Evolutionary conservation across 2,329 filamentous ascomycete genomes (phyloP).

Genomic region (Fusarium chlamydosporum): DNA sequence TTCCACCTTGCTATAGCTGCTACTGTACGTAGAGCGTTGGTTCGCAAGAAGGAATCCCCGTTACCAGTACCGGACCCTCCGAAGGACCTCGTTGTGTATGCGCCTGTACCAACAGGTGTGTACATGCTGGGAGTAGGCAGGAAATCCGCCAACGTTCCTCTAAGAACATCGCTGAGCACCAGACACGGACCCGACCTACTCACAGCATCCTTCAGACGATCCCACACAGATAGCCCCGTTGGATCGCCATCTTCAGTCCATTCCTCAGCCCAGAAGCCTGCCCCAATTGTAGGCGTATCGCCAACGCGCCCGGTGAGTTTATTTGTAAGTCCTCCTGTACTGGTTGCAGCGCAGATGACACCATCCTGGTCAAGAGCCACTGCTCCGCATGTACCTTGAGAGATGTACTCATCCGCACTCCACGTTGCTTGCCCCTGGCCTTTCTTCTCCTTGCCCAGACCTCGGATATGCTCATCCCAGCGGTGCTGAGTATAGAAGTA

Average conservation of each 20-base stretch:
- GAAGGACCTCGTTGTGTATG: slow-evolving; percentile 56
- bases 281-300: slow-evolving; percentile 86
- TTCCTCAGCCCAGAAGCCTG: slow-evolving; percentile 91
- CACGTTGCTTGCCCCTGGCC: slow-evolving; percentile 63
- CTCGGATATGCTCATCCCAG: slow-evolving; percentile 82
- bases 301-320: slow-evolving; percentile 88
- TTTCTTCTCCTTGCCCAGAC: slow-evolving; percentile 64
- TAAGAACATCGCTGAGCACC: slow-evolving; percentile 57
- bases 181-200: slow-evolving; percentile 27
- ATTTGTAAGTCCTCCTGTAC: slow-evolving; percentile 86
- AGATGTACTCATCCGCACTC: slow-evolving; percentile 76
- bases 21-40: slow-evolving; percentile 78
- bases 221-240: slow-evolving; percentile 40
- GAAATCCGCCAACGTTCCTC: slow-evolving; percentile 70
- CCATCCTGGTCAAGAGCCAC: slow-evolving; percentile 85
- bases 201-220: slow-evolving; percentile 29
- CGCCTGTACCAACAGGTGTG: slow-evolving; percentile 48
- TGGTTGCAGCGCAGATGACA: slow-evolving; percentile 76
- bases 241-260: slow-evolving; percentile 71
- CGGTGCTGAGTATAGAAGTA: slow-evolving; percentile 86
- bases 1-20: slow-evolving; percentile 79
- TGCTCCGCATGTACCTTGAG: slow-evolving; percentile 87
- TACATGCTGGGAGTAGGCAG: slow-evolving; percentile 65
- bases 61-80: slow-evolving; percentile 87
- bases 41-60: slow-evolving; percentile 86